Evolutionary conservation across 495 filamentous ascomycete genomes (phyloP).

Genomic region (Podospora appendiculata): DNA sequence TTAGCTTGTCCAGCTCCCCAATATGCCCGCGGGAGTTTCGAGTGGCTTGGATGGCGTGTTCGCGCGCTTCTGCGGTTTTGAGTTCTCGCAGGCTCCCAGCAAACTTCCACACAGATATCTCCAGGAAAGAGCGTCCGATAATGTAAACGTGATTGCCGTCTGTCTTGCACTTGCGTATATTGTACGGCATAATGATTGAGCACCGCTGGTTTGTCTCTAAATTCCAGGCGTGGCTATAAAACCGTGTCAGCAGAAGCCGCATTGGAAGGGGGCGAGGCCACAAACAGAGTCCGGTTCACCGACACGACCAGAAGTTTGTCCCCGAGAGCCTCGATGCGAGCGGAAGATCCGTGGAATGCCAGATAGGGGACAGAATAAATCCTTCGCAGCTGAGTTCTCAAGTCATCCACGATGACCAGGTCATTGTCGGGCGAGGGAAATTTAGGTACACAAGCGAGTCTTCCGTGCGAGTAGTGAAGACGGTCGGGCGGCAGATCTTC

Average conservation of each 20-base stretch:
- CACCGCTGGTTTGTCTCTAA: conserved; percentile 1
- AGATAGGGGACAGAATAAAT: conserved; percentile 12
- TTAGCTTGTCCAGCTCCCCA: background rate
- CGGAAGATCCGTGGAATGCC: conserved; percentile 1
- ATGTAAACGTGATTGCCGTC: background rate
- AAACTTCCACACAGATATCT: conserved; percentile 5
- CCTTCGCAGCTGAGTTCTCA: conserved; percentile 18
- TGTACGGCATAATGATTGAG: background rate
- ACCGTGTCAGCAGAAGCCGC: background rate
- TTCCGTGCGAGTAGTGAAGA: conserved; percentile 17
- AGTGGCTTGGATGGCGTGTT: background rate
- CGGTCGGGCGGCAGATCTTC: too few species aligned
- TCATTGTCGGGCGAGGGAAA: background rate
- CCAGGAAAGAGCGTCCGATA: background rate
- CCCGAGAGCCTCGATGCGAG: conserved; percentile 16
- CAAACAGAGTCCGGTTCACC: conserved; percentile 17
- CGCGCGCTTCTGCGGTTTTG: background rate
- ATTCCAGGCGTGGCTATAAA: conserved; percentile 7
- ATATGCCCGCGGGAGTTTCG: background rate
- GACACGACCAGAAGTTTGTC: conserved; percentile 18
- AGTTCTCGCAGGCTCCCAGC: background rate
- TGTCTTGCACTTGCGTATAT: background rate
- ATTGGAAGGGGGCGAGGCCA: background rate
- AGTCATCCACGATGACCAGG: conserved; percentile 18
- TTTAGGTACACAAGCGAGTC: conserved; percentile 19